Conservation (phyloP, 164 flowering plant species). For the Echeveria elegans region DNA sequence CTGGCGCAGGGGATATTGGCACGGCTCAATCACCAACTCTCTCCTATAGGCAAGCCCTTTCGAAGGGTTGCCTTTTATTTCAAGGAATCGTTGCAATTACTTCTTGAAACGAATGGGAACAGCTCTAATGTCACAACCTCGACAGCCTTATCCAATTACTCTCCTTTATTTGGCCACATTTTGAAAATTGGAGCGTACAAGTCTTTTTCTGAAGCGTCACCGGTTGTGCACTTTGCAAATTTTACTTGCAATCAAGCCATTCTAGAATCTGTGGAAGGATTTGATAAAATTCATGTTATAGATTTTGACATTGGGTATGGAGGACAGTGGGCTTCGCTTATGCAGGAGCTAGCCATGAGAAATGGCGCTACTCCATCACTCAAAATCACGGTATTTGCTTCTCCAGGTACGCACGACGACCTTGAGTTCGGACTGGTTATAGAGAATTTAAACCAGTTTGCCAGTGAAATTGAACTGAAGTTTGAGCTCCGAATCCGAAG, state of each 20-base stretch:
- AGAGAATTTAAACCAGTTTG: conserved; percentile 41
- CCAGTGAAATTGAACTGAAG: conserved; percentile 29
- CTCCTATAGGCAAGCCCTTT: conserved; percentile 61
- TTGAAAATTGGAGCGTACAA: conserved; percentile 52
- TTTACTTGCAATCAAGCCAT: conserved; percentile 53
- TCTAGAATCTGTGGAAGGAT: conserved; percentile 42
- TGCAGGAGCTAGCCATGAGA: conserved; percentile 47
- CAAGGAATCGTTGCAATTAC: conserved; percentile 42
- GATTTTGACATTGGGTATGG: conserved; percentile 60
- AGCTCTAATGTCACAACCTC: conserved; percentile 10
- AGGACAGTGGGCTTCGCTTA: conserved; percentile 59
- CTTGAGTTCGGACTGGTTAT: conserved; percentile 36
- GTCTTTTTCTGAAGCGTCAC: conserved; percentile 48
- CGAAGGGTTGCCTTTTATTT: conserved; percentile 48
- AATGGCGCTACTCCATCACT: conserved; percentile 30
- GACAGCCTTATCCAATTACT: conserved; percentile 11
- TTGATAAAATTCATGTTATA: conserved; percentile 32
- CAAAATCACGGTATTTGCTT: conserved; percentile 51
- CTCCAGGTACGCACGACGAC: conserved; percentile 27
- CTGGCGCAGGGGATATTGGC: conserved; percentile 99
- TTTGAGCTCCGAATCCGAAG: conserved; percentile 36
- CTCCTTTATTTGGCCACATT: conserved; percentile 23
- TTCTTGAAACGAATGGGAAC: conserved; percentile 15
- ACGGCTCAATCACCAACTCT: conserved; percentile 99
- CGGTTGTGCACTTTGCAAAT: conserved; percentile 46